Evolutionary conservation across 805 yeast species (phyloP).

Genomic region (Saturnispora bothae): DNA sequence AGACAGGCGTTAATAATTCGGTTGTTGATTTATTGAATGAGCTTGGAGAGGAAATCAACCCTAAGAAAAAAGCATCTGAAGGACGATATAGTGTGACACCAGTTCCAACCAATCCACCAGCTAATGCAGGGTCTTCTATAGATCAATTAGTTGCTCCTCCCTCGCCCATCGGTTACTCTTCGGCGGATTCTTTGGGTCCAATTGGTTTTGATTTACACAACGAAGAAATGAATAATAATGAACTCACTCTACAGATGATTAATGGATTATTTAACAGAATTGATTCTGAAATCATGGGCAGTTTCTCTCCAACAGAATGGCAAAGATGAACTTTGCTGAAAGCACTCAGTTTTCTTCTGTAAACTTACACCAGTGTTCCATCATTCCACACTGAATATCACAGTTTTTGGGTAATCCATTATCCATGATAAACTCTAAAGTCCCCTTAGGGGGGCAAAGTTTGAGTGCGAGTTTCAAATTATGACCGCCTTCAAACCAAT

Average conservation of each 20-base stretch:
- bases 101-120: background rate
- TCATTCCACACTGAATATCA: background rate
- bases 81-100: background rate
- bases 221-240: constrained; percentile 2
- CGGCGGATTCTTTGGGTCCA: constrained; percentile 10
- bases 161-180: constrained; percentile 25
- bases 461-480: background rate
- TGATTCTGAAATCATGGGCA: constrained; percentile 6
- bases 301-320: constrained; percentile 20
- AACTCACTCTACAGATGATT: constrained; percentile 3
- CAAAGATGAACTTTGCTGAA: background rate
- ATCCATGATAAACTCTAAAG: background rate
- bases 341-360: background rate
- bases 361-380: background rate
- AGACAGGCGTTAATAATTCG: constrained; percentile 44
- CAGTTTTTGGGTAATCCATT: constrained; percentile 1
- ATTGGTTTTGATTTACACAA: background rate
- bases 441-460: background rate
- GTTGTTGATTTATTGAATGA: constrained; percentile 44
- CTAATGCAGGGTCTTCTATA: background rate
- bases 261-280: constrained; percentile 8
- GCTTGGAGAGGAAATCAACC: constrained; percentile 35
- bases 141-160: constrained; percentile 10
- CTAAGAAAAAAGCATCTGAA: constrained; percentile 7
- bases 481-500: background rate